A percentile compares a stretch with the other conserved stretches of the same genome.
Conservation (phyloP, 768 basidiomycete genomes). For the Russula sp. region DNA sequence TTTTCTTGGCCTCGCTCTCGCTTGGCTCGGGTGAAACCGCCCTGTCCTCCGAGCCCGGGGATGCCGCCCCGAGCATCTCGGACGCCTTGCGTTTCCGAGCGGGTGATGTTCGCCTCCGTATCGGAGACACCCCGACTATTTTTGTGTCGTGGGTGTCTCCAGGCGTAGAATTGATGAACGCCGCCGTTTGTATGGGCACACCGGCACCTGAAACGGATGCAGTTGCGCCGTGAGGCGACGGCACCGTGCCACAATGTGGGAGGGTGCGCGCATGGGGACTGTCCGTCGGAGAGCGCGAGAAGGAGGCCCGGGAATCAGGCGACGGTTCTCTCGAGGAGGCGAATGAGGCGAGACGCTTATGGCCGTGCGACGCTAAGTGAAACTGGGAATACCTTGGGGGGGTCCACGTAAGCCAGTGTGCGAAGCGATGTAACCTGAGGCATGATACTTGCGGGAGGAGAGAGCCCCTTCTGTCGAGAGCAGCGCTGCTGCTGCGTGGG, state of each 20-base stretch:
- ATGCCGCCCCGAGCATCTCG: conserved; percentile 16
- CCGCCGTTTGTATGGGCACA: neutral
- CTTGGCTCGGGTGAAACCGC: conserved; percentile 14
- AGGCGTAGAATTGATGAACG: conserved; percentile 14
- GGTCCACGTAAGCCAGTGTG: conserved; percentile 9
- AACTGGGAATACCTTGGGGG: conserved; percentile 13
- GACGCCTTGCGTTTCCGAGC: conserved; percentile 19
- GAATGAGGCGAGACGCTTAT: neutral
- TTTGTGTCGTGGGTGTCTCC: conserved; percentile 3
- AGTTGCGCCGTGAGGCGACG: conserved; percentile 3
- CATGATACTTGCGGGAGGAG: conserved; percentile 8
- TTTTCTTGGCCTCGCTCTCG: conserved; percentile 21
- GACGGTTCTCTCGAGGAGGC: conserved; percentile 16
- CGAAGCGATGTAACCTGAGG: conserved; percentile 4
- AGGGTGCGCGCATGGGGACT: conserved; percentile 4
- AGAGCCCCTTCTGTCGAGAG: conserved; percentile 7
- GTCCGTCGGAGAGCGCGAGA: conserved; percentile 5
- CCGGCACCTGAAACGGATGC: neutral
- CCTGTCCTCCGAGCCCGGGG: conserved; percentile 15
- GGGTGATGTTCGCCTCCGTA: conserved; percentile 7
- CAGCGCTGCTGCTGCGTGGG: conserved; percentile 16
- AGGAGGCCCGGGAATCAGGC: conserved; percentile 10
- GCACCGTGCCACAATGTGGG: neutral
- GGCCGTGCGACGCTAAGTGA: neutral
- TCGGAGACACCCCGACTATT: neutral